A percentile compares a stretch with the other conserved stretches of the same genome.
Evolutionary conservation across 805 yeast genomes (phyloP).

Genomic region (Yarrowia keelungensis): DNA sequence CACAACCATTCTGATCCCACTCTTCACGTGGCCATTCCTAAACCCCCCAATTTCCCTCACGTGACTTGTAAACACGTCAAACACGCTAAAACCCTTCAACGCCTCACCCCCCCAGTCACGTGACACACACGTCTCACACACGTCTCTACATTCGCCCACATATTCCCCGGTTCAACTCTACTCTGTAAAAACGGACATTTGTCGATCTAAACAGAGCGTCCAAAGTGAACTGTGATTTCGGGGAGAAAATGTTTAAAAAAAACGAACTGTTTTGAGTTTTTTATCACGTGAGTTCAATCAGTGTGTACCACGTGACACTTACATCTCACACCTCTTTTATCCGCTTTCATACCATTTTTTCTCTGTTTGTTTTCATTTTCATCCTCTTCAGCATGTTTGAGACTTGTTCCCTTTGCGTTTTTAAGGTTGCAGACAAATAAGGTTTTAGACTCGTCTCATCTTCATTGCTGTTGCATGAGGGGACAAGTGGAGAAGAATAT

Average conservation of each 20-base stretch:
- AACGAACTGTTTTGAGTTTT: background rate
- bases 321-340: background rate
- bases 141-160: background rate
- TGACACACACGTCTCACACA: constrained; percentile 8
- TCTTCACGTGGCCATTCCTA: background rate
- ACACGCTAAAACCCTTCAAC: too few relatives aligned
- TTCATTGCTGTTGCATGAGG: constrained; percentile 30
- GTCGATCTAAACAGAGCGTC: constrained; percentile 3
- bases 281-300: background rate
- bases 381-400: background rate
- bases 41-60: too few relatives aligned
- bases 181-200: background rate
- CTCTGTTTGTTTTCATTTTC: background rate
- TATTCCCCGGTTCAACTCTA: background rate
- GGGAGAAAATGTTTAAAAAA: too few relatives aligned
- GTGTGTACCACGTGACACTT: too few relatives aligned
- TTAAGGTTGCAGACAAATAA: background rate
- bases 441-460: constrained; percentile 8
- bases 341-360: background rate
- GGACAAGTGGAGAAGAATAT: too few relatives aligned
- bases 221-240: too few relatives aligned
- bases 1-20: too few relatives aligned
- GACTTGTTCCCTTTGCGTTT: constrained; percentile 4
- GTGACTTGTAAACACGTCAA: too few relatives aligned
- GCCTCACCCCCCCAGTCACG: background rate